A percentile compares a stretch with the other conserved stretches of the same genome.
Conservation (phyloP, 176 grass and related monocot genomes). For the Ensete glaucum region DNA sequence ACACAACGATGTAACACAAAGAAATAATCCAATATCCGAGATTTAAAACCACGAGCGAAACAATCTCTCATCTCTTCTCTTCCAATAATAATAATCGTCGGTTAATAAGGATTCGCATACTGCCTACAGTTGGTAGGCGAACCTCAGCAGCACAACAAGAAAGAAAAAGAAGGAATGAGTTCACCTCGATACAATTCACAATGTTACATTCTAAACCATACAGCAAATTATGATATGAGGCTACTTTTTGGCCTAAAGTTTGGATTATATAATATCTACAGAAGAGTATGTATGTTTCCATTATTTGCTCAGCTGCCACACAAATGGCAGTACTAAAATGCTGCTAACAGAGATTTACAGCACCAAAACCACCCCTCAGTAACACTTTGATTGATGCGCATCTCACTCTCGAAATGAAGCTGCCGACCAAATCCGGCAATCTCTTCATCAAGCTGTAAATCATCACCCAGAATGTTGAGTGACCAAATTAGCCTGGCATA, state of each 20-base stretch:
- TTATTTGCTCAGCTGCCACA: constrained; percentile 10
- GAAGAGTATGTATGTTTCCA: not conserved
- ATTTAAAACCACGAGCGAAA: no score
- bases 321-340: constrained; percentile 5
- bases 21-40: no score
- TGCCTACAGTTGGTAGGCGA: no score
- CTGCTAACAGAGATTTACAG: not conserved
- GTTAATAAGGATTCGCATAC: no score
- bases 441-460: not conserved
- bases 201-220: not conserved
- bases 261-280: constrained; percentile 10
- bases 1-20: no score
- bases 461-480: not conserved
- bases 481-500: not conserved
- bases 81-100: no score
- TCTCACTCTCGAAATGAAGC: not conserved
- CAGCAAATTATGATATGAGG: not conserved
- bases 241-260: not conserved
- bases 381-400: not conserved
- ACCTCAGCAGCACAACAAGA: no score
- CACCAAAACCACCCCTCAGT: not conserved
- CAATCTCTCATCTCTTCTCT: no score
- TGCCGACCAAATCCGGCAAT: not conserved
- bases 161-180: no score
- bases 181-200: not conserved